phyloP scores from a whole-genome alignment of 805 yeast species.

The Spathaspora hagerdaliae region DNA sequence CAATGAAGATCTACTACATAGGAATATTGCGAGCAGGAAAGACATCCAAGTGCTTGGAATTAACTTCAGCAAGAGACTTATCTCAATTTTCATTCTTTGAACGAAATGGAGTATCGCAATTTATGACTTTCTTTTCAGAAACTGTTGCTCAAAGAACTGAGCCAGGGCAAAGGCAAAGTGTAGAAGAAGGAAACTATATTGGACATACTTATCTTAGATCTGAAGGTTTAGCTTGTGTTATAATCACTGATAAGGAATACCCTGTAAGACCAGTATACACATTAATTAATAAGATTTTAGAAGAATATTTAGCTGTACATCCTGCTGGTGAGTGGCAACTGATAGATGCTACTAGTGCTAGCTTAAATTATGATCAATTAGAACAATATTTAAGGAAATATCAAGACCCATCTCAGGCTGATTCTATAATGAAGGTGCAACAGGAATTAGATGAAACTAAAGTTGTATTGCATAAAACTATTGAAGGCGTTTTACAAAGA shows the following conservation, averaged over 20 bases:
- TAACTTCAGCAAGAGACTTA: conserved; percentile 77
- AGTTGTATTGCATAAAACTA: conserved; percentile 92
- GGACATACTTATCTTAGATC: conserved; percentile 89
- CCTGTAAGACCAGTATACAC: conserved; percentile 97
- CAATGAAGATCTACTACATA: conserved; percentile 87
- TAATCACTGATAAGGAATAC: conserved; percentile 91
- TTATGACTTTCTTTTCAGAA: conserved; percentile 89
- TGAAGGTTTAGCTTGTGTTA: conserved; percentile 89
- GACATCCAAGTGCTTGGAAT: conserved; percentile 61
- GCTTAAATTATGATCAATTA: conserved; percentile 54
- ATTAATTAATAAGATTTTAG: conserved; percentile 81
- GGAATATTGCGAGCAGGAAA: conserved; percentile 70
- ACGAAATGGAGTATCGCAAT: conserved; percentile 75
- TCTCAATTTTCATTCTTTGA: conserved; percentile 88
- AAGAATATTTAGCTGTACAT: conserved; percentile 81
- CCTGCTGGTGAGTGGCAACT: conserved; percentile 68
- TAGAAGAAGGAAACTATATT: conserved; percentile 85
- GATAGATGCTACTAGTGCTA: conserved; percentile 41
- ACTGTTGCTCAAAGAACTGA: conserved; percentile 87
- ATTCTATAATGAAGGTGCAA: conserved; percentile 93
- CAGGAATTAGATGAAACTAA: conserved; percentile 97
- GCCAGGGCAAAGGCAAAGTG: conserved; percentile 88
- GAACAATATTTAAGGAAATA: conserved; percentile 73
- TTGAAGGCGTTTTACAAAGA: conserved; percentile 88
- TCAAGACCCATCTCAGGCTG: conserved; percentile 97